Percentiles rank a stretch among this genome's conserved stretches.
phyloP scores from a whole-genome alignment of 352 stramenopile genomes.

The Phytophthora europaea region DNA sequence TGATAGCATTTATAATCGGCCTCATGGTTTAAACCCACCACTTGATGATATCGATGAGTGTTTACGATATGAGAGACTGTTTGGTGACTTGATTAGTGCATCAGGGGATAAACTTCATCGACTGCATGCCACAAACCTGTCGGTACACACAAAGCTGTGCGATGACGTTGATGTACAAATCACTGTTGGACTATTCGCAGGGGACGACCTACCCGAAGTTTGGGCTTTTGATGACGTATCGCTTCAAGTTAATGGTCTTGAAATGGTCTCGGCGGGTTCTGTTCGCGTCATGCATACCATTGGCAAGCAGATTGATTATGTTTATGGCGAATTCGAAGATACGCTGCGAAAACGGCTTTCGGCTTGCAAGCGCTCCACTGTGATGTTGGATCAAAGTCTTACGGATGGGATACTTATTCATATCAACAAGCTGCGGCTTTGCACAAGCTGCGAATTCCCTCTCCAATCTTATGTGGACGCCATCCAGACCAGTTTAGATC shows the following conservation, averaged over 20 bases:
- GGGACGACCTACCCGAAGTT: slow-evolving; percentile 76
- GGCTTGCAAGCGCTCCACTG: slow-evolving; percentile 39
- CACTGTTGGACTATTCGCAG: slow-evolving; percentile 62
- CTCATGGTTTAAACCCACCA: slow-evolving; percentile 63
- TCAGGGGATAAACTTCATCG: slow-evolving; percentile 76
- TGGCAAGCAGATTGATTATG: slow-evolving; percentile 54
- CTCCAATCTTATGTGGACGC: slow-evolving; percentile 38
- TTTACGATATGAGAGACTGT: slow-evolving; percentile 38
- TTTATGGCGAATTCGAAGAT: slow-evolving; percentile 83
- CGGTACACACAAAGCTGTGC: slow-evolving; percentile 48
- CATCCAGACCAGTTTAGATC: slow-evolving; percentile 44
- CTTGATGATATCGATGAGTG: slow-evolving; percentile 58
- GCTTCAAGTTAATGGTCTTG: slow-evolving; percentile 50
- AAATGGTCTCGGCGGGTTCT: slow-evolving; percentile 49
- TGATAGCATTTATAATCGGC: slow-evolving; percentile 72
- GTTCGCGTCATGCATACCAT: slow-evolving; percentile 66
- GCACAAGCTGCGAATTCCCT: slow-evolving; percentile 46
- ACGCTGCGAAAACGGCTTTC: slow-evolving; percentile 52
- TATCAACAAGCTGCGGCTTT: slow-evolving; percentile 52
- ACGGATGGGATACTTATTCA: slow-evolving; percentile 73
- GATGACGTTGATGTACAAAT: slow-evolving; percentile 44
- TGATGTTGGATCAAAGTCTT: slow-evolving; percentile 18
- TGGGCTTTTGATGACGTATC: slow-evolving; percentile 69
- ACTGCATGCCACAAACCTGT: slow-evolving; percentile 61
- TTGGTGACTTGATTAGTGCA: slow-evolving; percentile 67